Base-by-base conservation (phyloP, 176 grass and related monocot species). In the Hordeum vulgare region DNA sequence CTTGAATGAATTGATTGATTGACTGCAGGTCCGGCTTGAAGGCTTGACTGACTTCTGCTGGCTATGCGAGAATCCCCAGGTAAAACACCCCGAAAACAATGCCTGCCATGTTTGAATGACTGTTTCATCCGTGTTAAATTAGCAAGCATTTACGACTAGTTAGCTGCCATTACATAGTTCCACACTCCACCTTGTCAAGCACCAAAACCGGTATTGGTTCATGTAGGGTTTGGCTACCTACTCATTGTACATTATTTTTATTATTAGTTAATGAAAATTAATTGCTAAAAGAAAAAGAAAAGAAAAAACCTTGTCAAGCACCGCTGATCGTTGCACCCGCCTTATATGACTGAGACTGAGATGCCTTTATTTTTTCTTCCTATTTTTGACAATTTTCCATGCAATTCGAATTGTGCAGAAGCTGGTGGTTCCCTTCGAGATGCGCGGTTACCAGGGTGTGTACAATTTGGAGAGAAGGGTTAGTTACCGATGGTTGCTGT, bases 1-100 rank as follows among this genome's bases (percentile, higher is more conserved):
- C 36, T 71, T 71, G 11, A 13, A 42, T 28, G 18, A 7, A 47
- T 85, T 37, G 36, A 37, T 44, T 44, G 67, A 6, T 26, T 86
- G 17, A 8, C 8, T 53, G 74, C 92, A 98, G 95, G 95, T 91
- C 25, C 93, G 90, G 72, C 89, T 98, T 4, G 92, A 98, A 90
- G 92, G 82, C 7, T 88, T 90, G 66, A 98, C 92, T 18, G 89
- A 95, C 37, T 95, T 93, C 26, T 98, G 95, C 49, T 98, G 95
- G 95, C 82, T 98, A 18, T 98, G 95, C 37, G 88, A 98, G 79
- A 91, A 93, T 65, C 90, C 92, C 3, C 90, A 98, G 83, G 90
- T 63, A 51, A n/a, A 20, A 26, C 37, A 13, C 54, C 27, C 4
- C 6, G 7, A 26, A 24, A n/a, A n/a, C n/a, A n/a, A n/a, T n/a